phyloP scores from a whole-genome alignment of 108 stramenopile genomes.

The Skeletonema grethae region DNA sequence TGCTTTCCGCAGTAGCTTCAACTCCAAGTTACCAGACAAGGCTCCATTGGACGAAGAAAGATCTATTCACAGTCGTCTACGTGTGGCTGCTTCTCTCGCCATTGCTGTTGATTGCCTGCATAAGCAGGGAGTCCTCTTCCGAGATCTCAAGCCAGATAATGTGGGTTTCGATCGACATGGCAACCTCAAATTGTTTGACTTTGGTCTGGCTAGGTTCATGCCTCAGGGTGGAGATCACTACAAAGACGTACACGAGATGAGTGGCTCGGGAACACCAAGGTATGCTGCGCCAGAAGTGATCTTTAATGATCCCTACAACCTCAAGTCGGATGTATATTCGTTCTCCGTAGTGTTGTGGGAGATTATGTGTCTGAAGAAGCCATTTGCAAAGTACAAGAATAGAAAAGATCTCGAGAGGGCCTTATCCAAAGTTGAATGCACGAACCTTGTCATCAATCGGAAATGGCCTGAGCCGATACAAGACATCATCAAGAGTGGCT shows the following conservation, averaged over 20 bases:
- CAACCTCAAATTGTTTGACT: not conserved
- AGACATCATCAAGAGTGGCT: not conserved
- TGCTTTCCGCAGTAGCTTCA: not conserved
- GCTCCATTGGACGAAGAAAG: not conserved
- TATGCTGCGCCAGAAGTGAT: constrained; percentile 19
- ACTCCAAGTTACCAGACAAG: constrained; percentile 21
- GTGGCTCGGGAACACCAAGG: constrained; percentile 74
- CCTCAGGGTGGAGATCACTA: constrained; percentile 60
- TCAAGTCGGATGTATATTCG: constrained; percentile 13
- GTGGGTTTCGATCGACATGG: not conserved
- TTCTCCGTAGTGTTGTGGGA: constrained; percentile 3
- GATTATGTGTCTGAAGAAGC: not conserved
- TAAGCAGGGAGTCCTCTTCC: constrained; percentile 64
- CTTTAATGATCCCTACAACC: constrained; percentile 67
- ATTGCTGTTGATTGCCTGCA: constrained; percentile 81
- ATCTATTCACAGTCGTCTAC: not conserved
- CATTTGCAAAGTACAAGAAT: constrained; percentile 26
- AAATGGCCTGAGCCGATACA: not conserved
- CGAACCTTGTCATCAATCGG: not conserved
- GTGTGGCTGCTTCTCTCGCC: constrained; percentile 8
- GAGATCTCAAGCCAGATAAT: constrained; percentile 53
- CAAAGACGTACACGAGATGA: constrained; percentile 65
- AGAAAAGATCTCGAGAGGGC: not conserved
- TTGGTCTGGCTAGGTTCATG: not conserved
- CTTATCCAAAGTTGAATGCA: not conserved